Conservation (phyloP, 306 rosid genomes). For the Cicer arietinum region DNA sequence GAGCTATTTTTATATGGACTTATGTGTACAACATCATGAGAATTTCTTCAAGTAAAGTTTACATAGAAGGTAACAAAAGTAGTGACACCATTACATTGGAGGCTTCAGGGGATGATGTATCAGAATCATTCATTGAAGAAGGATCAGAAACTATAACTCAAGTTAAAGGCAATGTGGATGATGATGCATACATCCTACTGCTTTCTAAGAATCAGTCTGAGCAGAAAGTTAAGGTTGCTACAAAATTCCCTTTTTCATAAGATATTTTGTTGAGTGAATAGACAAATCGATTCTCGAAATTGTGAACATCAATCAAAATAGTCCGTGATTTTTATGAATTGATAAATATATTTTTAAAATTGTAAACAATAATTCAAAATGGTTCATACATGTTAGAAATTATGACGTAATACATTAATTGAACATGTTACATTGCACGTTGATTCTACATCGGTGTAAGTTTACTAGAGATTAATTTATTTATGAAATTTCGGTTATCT, state of each 20-base stretch:
- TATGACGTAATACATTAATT: no score
- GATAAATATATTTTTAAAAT: no score
- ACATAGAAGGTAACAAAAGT: constrained; percentile 28
- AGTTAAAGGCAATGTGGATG: constrained; percentile 43
- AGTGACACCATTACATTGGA: constrained; percentile 34
- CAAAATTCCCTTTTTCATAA: constrained; percentile 1
- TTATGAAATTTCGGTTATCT: no score
- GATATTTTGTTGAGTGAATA: background rate
- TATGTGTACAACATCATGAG: constrained; percentile 83
- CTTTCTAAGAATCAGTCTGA: constrained; percentile 47
- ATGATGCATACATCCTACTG: constrained; percentile 45
- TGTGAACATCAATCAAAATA: no score
- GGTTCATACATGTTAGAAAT: no score
- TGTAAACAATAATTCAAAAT: no score
- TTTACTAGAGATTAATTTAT: no score
- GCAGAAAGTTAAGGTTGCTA: constrained; percentile 51
- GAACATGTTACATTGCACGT: no score
- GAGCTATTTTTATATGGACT: constrained; percentile 76
- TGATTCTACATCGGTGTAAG: no score
- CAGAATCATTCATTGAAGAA: constrained; percentile 40
- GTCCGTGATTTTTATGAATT: no score
- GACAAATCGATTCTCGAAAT: no score
- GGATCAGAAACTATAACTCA: constrained; percentile 46
- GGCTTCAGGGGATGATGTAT: constrained; percentile 36
- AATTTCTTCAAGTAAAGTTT: constrained; percentile 53